Percentiles rank a stretch among this genome's conserved stretches.
Evolutionary conservation across 345 rosid genomes (phyloP).

Genomic region (Sisymbrium irio): DNA sequence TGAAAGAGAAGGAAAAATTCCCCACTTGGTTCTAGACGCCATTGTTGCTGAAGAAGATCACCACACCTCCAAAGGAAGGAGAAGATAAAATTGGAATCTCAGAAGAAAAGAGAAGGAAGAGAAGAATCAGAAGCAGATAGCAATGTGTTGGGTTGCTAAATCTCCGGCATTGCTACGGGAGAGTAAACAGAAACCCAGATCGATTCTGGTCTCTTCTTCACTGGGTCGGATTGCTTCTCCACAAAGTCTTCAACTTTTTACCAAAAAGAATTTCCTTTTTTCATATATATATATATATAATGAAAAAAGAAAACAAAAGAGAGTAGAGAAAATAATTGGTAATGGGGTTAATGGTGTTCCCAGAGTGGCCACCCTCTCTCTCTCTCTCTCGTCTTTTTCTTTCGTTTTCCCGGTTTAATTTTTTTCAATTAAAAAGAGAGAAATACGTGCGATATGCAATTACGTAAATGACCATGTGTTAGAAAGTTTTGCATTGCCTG

Average conservation of each 20-base stretch:
- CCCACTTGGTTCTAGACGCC: conserved; percentile 33
- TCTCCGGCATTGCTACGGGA: conserved; percentile 11
- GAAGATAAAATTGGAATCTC: background rate
- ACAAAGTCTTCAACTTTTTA: conserved; percentile 31
- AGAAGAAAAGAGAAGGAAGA: background rate
- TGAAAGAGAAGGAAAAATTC: background rate
- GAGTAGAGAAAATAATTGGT: background rate
- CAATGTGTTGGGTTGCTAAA: conserved; percentile 7
- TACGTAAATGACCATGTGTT: background rate
- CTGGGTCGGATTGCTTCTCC: conserved; percentile 32
- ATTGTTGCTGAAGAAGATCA: conserved; percentile 16
- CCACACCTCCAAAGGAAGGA: background rate
- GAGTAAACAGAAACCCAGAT: conserved; percentile 22
- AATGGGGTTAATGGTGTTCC: conserved; percentile 32
- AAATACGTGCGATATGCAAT: background rate
- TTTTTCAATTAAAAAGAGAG: conserved; percentile 13
- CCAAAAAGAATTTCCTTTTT: background rate
- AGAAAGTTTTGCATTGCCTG: conserved; percentile 16
- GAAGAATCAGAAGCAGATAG: background rate
- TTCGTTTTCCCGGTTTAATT: conserved; percentile 13
- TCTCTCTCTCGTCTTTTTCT: conserved; percentile 10
- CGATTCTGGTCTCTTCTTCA: conserved; percentile 26
- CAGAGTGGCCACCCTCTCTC: conserved; percentile 35
- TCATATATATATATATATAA: background rate
- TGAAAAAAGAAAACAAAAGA: background rate